Conservation (phyloP, 116 monocot species). For the Zostera marina region DNA sequence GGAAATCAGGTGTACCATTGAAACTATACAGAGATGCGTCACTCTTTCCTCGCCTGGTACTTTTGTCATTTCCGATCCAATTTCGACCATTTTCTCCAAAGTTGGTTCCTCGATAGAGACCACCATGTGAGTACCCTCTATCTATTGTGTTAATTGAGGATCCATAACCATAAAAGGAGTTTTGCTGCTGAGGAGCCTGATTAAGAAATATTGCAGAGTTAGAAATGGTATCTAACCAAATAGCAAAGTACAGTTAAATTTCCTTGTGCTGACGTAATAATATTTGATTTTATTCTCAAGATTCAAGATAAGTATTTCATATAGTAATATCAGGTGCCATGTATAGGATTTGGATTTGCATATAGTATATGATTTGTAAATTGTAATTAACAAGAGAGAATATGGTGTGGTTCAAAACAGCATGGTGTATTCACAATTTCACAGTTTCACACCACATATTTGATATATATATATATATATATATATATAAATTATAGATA, state of each 20-base stretch:
- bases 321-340: too few species aligned
- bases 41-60: constrained; percentile 36
- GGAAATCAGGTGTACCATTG: constrained; percentile 39
- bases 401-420: too few species aligned
- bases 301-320: too few species aligned
- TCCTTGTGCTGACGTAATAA: too few species aligned
- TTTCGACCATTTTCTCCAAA: constrained; percentile 19
- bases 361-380: too few species aligned
- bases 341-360: too few species aligned
- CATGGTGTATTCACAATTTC: too few species aligned
- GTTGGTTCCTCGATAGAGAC: constrained; percentile 25
- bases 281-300: too few species aligned
- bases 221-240: background rate
- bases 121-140: constrained; percentile 33
- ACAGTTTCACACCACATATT: too few species aligned
- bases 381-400: too few species aligned
- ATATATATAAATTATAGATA: too few species aligned
- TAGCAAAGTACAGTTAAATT: background rate
- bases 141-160: constrained; percentile 26
- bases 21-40: constrained; percentile 30
- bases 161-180: constrained; percentile 32
- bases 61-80: constrained; percentile 28
- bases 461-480: too few species aligned
- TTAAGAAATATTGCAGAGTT: background rate
- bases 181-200: constrained; percentile 42